Evolutionary conservation across 164 flowering plant genomes (phyloP).

Genomic region (Magnolia sinica): DNA sequence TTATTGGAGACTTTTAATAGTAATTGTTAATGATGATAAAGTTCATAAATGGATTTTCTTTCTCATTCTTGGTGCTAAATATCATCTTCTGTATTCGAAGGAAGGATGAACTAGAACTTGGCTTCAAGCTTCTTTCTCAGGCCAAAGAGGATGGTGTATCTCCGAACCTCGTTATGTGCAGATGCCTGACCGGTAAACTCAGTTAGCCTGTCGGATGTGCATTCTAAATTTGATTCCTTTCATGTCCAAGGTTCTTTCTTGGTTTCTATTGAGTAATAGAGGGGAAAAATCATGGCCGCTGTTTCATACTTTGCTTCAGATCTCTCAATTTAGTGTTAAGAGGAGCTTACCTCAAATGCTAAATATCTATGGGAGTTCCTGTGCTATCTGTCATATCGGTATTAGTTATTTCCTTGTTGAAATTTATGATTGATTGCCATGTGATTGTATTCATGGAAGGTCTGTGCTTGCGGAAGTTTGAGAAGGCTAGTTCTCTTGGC

Average conservation of each 20-base stretch:
- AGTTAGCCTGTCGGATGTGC: neutral
- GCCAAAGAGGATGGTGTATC: slow-evolving; percentile 63
- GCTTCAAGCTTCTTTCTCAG: slow-evolving; percentile 57
- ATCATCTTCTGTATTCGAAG: slow-evolving; percentile 31
- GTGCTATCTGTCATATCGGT: neutral
- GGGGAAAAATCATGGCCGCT: too few relatives aligned
- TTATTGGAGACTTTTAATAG: neutral
- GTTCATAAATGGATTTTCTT: slow-evolving; percentile 3
- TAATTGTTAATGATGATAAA: slow-evolving; percentile 6
- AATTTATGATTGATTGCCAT: neutral
- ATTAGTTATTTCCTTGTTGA: neutral
- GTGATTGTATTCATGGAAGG: slow-evolving; percentile 39
- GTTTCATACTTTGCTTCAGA: neutral
- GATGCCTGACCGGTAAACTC: slow-evolving; percentile 64
- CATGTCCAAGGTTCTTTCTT: neutral
- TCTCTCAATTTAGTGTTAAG: slow-evolving; percentile 1
- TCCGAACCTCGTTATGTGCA: slow-evolving; percentile 57
- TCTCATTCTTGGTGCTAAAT: slow-evolving; percentile 3
- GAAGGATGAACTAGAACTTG: slow-evolving; percentile 65
- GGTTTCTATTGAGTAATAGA: neutral
- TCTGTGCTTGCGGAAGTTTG: slow-evolving; percentile 68
- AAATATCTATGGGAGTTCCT: neutral
- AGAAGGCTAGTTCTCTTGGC: slow-evolving; percentile 60
- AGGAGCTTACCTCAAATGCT: neutral
- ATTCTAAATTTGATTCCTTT: neutral